Base-by-base conservation (phyloP, 2,329 filamentous ascomycete species). In the Colletotrichum tabaci region DNA sequence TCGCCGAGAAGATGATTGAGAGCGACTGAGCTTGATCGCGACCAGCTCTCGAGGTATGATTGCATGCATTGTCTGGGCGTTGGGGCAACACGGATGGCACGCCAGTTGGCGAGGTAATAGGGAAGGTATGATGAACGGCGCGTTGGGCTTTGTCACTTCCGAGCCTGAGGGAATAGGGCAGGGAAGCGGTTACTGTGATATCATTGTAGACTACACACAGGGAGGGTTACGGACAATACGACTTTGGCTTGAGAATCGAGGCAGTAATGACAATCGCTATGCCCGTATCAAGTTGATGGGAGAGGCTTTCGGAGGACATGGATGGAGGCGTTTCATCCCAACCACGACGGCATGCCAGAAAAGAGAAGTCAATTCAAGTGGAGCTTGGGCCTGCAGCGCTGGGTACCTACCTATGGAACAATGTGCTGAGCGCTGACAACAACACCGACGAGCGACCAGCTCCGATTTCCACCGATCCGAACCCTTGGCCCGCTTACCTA, bases 1-100 rank as follows among this genome's bases (percentile, higher is more conserved):
- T 99, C 75, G 96, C 99, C 61, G 96, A 99, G 81, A 98, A 94
- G 82, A 99, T 99, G 95, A 84, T 98, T 84, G 92, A 92, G 84
- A 98, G 95, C 79, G 96, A 98, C 81, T 97, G 77, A 87, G 73
- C 13, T 23, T 47, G 46, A 30, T 23, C 13, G 40, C 23, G 46
- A n/a, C 30, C 23, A 35, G 10, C 12, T 49, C 53, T 50, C 23
- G 30, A 26, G 38, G n/a, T 49, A 46, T 53, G 44, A 69, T 21
- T 62, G 57, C 61, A 66, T 70, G 66, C 65, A 66, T 74, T 69
- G 50, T 66, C 56, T 62, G 61, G 71, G 72, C 72, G 72, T 73
- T 72, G 61, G 68, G 72, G 69, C 58, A 71, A 62, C 44, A 72
- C 35, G 47, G 40, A 53, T 46, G 46, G 52, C 46, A 62, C 35